Percentiles rank a stretch among this genome's conserved stretches.
Evolutionary conservation across 148 eudicot genomes (phyloP).

Genomic region (Euryodendron excelsum): DNA sequence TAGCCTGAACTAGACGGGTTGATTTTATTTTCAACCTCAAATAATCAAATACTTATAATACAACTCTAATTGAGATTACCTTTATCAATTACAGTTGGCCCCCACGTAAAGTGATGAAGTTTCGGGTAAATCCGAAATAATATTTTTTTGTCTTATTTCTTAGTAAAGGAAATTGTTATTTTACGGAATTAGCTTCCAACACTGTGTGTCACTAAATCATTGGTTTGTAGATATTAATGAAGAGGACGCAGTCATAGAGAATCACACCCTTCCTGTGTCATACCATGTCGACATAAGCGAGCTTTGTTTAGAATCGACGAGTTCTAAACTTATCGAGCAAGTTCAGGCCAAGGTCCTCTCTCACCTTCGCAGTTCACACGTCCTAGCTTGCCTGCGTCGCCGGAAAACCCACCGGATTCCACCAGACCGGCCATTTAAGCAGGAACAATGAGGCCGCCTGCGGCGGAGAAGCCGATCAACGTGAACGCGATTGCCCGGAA

Average conservation of each 20-base stretch:
- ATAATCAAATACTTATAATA: too few relatives aligned
- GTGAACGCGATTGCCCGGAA: constrained; percentile 48
- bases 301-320: neutral
- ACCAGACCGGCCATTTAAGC: neutral
- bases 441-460: constrained; percentile 53
- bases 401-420: neutral
- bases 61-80: too few relatives aligned
- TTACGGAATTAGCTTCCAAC: too few relatives aligned
- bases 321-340: neutral
- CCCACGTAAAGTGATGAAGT: too few relatives aligned
- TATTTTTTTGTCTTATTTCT: too few relatives aligned
- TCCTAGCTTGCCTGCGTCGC: neutral
- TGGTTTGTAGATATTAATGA: too few relatives aligned
- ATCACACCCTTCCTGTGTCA: neutral
- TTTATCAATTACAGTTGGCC: too few relatives aligned
- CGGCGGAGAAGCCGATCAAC: constrained; percentile 41
- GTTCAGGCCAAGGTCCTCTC: neutral
- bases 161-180: too few relatives aligned
- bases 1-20: too few relatives aligned
- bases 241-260: neutral
- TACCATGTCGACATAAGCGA: constrained; percentile 10
- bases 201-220: too few relatives aligned
- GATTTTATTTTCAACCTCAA: too few relatives aligned
- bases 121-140: too few relatives aligned
- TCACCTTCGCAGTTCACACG: neutral